These are phyloP conservation scores for Aspergillus japonicus DNA, from an alignment of 2,329 filamentous ascomycete genomes.

Conservation along the genomic window DNA sequence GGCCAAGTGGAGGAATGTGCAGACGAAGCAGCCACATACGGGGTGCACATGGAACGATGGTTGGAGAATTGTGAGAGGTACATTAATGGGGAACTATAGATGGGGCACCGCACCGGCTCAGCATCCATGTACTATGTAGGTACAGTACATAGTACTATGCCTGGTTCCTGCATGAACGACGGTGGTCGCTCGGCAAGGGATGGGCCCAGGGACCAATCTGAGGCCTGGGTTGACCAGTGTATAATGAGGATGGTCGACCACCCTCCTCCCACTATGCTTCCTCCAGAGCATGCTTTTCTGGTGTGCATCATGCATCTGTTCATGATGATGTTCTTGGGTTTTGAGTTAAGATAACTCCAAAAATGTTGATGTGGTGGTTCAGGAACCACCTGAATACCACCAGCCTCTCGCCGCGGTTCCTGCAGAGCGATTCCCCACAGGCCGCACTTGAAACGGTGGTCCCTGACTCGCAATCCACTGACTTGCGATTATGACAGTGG, in stretches of 20 bases:
- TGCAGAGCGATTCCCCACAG: constrained; percentile 3
- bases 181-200: constrained; percentile 1
- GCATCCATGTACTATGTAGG: neutral
- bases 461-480: neutral
- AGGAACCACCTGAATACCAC: neutral
- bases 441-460: neutral
- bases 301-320: neutral
- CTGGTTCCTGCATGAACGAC: constrained; percentile 1
- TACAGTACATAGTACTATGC: neutral
- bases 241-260: neutral
- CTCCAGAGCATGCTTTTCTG: neutral
- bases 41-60: constrained; percentile 1
- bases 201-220: constrained; percentile 1
- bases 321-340: neutral
- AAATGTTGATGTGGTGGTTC: constrained; percentile 1
- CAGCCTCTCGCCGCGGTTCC: constrained; percentile 6
- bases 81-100: neutral
- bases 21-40: neutral
- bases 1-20: neutral
- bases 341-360: neutral
- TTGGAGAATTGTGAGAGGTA: neutral
- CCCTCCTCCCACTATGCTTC: neutral
- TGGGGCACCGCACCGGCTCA: neutral
- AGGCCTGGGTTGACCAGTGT: neutral
- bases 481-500: neutral